Evolutionary conservation across 148 eudicot genomes (phyloP).

Genomic region (Bassia scoparia): DNA sequence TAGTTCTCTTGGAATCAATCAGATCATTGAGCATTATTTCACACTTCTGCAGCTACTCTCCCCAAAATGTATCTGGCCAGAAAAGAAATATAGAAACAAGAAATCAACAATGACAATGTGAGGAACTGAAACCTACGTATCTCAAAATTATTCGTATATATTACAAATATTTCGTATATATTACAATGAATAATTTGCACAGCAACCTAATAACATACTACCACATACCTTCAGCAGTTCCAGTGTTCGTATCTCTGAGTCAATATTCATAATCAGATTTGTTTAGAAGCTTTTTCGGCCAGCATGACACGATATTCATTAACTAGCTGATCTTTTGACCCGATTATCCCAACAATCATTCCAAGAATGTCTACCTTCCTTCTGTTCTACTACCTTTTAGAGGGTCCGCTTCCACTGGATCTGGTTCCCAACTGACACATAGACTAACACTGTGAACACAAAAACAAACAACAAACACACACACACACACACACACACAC

Average conservation of each 20-base stretch:
- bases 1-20: conserved; percentile 88
- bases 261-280: conserved; percentile 94
- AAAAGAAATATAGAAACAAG: conserved; percentile 5
- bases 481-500: not conserved
- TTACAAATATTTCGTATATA: not conserved
- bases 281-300: conserved; percentile 95
- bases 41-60: conserved; percentile 98
- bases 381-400: conserved; percentile 58
- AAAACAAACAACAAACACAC: conserved; percentile 1
- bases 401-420: conserved; percentile 96
- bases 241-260: conserved; percentile 84
- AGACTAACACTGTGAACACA: conserved; percentile 4
- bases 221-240: conserved; percentile 82
- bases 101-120: conserved; percentile 16
- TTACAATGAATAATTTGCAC: conserved; percentile 7
- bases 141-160: too few relatives aligned
- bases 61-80: conserved; percentile 88
- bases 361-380: conserved; percentile 93
- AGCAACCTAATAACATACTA: conserved; percentile 5
- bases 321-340: conserved; percentile 95
- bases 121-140: conserved; percentile 4
- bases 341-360: conserved; percentile 93
- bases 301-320: conserved; percentile 96
- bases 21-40: conserved; percentile 99
- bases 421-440: conserved; percentile 89